Conservation (phyloP, 768 basidiomycete genomes). For the Kwoniella dejecticola region DNA sequence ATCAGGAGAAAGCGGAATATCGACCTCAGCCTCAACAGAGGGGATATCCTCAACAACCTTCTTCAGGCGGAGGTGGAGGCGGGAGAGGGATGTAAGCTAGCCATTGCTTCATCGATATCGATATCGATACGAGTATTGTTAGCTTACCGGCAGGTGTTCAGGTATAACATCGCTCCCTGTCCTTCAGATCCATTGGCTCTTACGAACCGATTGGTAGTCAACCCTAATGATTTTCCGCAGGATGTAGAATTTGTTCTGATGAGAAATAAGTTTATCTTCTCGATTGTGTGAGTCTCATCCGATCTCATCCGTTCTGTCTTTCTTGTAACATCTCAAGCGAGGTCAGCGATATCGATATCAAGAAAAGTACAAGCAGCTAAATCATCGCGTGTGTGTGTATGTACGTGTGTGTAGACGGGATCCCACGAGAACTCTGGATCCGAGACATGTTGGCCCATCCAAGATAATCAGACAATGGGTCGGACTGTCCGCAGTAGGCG, state of each 20-base stretch:
- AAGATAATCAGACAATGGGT: slow-evolving; percentile 86
- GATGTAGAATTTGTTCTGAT: slow-evolving; percentile 73
- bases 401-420: slow-evolving; percentile 69
- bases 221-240: slow-evolving; percentile 70
- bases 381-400: too few relatives aligned
- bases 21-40: slow-evolving; percentile 27
- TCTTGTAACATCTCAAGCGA: not conserved
- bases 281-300: slow-evolving; percentile 64
- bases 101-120: not conserved
- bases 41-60: slow-evolving; percentile 15
- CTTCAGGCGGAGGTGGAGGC: slow-evolving; percentile 9
- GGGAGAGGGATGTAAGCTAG: slow-evolving; percentile 36
- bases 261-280: slow-evolving; percentile 71
- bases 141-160: slow-evolving; percentile 12
- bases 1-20: slow-evolving; percentile 41
- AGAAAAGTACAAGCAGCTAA: too few relatives aligned
- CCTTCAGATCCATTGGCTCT: slow-evolving; percentile 73
- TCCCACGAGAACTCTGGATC: slow-evolving; percentile 68
- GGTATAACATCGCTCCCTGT: slow-evolving; percentile 61
- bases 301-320: not conserved
- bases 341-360: too few relatives aligned
- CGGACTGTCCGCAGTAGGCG: slow-evolving; percentile 74
- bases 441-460: slow-evolving; percentile 74
- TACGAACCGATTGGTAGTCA: slow-evolving; percentile 77
- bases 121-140: not conserved